Percentiles rank a stretch among this genome's conserved stretches.
These are phyloP conservation scores for Saccharata proteae DNA, from an alignment of 2,329 filamentous ascomycete genomes.

Conservation along the genomic window DNA sequence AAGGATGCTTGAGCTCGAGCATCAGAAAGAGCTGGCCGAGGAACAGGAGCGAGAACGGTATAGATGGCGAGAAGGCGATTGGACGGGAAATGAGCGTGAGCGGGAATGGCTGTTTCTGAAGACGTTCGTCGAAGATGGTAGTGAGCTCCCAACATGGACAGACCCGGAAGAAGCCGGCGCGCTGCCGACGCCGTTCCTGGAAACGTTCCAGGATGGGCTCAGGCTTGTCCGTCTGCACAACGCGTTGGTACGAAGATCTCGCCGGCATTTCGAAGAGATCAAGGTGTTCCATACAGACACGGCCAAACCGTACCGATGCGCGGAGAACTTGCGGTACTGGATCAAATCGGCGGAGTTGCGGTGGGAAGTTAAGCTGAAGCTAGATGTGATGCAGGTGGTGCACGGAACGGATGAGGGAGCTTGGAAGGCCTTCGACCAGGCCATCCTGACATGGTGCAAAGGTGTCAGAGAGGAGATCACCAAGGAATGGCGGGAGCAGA, in stretches of 20 bases:
- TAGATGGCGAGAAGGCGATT: constrained; percentile 71
- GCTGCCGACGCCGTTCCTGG: constrained; percentile 63
- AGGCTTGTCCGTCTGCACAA: constrained; percentile 83
- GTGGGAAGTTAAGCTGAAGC: constrained; percentile 71
- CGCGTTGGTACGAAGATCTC: constrained; percentile 70
- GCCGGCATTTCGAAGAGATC: constrained; percentile 78
- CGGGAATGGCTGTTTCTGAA: constrained; percentile 71
- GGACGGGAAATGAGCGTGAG: constrained; percentile 58
- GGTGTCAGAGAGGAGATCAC: constrained; percentile 74
- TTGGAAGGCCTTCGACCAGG: constrained; percentile 74
- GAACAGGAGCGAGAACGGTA: constrained; percentile 58
- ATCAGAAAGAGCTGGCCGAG: constrained; percentile 64
- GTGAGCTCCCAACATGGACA: constrained; percentile 58
- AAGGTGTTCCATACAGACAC: constrained; percentile 85
- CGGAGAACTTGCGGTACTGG: constrained; percentile 93
- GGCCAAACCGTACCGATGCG: constrained; percentile 82
- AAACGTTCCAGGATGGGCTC: constrained; percentile 63
- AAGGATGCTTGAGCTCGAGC: constrained; percentile 63
- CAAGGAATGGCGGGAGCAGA: constrained; percentile 49
- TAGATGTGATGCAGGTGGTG: constrained; percentile 81
- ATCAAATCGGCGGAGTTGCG: constrained; percentile 88
- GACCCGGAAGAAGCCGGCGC: constrained; percentile 38
- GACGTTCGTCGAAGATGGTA: constrained; percentile 54
- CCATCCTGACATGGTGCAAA: constrained; percentile 71
- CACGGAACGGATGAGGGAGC: constrained; percentile 56